phyloP scores from a whole-genome alignment of 176 grass and related monocot genomes.

The Puya raimondii region DNA sequence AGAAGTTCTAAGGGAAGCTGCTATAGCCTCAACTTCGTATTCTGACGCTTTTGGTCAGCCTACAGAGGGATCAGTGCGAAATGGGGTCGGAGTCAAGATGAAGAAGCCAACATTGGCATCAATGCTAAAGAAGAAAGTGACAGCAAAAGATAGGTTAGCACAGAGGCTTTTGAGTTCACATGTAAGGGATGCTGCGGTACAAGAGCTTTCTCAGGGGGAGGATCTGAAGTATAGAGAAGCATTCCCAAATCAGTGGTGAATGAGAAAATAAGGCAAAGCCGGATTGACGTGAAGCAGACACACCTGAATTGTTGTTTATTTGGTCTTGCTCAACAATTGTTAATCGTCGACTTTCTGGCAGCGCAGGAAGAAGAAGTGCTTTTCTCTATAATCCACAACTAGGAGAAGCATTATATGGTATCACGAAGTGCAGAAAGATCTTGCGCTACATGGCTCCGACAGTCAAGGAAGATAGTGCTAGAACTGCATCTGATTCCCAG shows the following conservation, averaged over 20 bases:
- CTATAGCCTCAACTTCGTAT: slow-evolving; percentile 71
- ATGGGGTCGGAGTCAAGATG: slow-evolving; percentile 18
- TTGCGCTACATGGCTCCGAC: too few species aligned
- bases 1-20: slow-evolving; percentile 60
- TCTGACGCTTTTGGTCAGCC: slow-evolving; percentile 47
- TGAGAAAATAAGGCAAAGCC: background rate
- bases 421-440: too few species aligned
- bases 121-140: slow-evolving; percentile 91
- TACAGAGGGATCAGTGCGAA: slow-evolving; percentile 20
- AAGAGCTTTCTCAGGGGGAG: slow-evolving; percentile 35
- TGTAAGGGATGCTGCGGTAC: slow-evolving; percentile 38
- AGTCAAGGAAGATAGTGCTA: too few species aligned
- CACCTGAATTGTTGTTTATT: background rate
- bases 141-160: slow-evolving; percentile 69
- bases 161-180: slow-evolving; percentile 50
- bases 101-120: slow-evolving; percentile 72
- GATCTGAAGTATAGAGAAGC: slow-evolving; percentile 71
- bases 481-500: too few species aligned
- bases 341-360: background rate
- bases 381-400: too few species aligned
- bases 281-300: background rate
- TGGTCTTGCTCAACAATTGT: background rate
- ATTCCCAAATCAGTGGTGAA: slow-evolving; percentile 76
- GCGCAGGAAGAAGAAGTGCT: too few species aligned
- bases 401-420: too few species aligned